Percentiles rank a stretch among this genome's conserved stretches.
phyloP scores from a whole-genome alignment of 2,329 filamentous ascomycete genomes.

The Colletotrichum liaoningense region DNA sequence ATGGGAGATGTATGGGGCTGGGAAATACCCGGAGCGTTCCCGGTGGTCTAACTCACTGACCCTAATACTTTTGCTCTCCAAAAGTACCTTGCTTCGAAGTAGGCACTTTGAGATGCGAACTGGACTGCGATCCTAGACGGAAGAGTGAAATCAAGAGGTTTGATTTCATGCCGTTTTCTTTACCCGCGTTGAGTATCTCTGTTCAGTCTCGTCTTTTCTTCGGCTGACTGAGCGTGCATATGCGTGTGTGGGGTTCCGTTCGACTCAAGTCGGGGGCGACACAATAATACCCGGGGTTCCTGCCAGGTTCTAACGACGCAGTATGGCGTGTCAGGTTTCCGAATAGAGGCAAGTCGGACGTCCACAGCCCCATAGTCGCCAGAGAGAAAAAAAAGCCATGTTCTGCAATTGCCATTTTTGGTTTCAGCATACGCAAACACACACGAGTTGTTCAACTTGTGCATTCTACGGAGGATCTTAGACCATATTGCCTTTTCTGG shows the following conservation, averaged over 20 bases:
- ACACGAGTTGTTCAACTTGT: background rate
- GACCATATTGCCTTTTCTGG: too few species aligned
- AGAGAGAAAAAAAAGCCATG: background rate
- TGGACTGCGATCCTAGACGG: too few species aligned
- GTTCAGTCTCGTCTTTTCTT: background rate
- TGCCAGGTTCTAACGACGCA: slow-evolving; percentile 28
- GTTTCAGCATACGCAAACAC: background rate
- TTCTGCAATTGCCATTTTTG: background rate
- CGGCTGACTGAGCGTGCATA: background rate
- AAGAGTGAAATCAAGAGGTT: background rate
- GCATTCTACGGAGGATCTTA: background rate
- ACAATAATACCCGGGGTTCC: slow-evolving; percentile 7
- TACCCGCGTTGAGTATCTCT: too few species aligned
- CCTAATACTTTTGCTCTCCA: too few species aligned
- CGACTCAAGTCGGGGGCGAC: background rate
- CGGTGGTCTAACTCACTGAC: background rate
- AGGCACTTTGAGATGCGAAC: too few species aligned
- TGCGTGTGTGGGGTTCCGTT: background rate
- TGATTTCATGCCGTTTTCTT: background rate
- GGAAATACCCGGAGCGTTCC: background rate
- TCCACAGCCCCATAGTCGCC: background rate
- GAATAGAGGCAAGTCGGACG: slow-evolving; percentile 34
- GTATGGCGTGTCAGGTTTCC: slow-evolving; percentile 30
- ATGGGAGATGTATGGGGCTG: background rate
- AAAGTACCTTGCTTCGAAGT: too few species aligned